Percentiles rank a stretch among this genome's conserved stretches.
Evolutionary conservation across 1,284 basidiomycete species (phyloP).

Genomic region (Termitomyces sp.): DNA sequence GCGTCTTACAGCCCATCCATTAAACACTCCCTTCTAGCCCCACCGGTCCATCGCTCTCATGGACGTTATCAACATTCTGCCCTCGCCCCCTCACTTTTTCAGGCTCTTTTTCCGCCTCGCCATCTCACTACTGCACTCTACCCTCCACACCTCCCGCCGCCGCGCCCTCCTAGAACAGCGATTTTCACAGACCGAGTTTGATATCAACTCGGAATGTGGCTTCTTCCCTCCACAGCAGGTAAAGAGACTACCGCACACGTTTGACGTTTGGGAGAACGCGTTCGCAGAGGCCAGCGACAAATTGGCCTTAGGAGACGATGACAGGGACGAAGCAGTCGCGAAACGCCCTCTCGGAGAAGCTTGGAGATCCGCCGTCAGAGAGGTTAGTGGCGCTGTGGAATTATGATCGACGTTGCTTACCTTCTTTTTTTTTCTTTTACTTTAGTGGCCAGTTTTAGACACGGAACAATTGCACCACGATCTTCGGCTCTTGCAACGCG

Average conservation of each 20-base stretch:
- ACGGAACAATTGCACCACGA: slow-evolving; percentile 48
- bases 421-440: slow-evolving; percentile 9
- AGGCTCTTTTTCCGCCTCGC: slow-evolving; percentile 36
- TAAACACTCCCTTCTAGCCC: not conserved
- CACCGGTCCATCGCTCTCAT: slow-evolving; percentile 13
- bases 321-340: slow-evolving; percentile 40
- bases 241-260: slow-evolving; percentile 50
- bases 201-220: slow-evolving; percentile 76
- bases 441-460: slow-evolving; percentile 67
- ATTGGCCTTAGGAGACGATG: slow-evolving; percentile 61
- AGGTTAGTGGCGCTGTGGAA: slow-evolving; percentile 42
- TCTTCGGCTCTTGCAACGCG: slow-evolving; percentile 68
- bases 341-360: slow-evolving; percentile 49
- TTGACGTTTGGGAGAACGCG: slow-evolving; percentile 72
- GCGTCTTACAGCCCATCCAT: not conserved
- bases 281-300: slow-evolving; percentile 51
- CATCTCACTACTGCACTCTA: slow-evolving; percentile 34
- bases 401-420: slow-evolving; percentile 13
- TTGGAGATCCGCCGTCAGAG: slow-evolving; percentile 65
- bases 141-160: slow-evolving; percentile 26
- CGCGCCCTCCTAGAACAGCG: slow-evolving; percentile 27
- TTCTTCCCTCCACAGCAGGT: slow-evolving; percentile 80
- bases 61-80: slow-evolving; percentile 35
- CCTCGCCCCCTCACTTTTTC: slow-evolving; percentile 39
- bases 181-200: slow-evolving; percentile 47